phyloP scores from a whole-genome alignment of 306 rosid genomes.

The Mucuna pruriens region DNA sequence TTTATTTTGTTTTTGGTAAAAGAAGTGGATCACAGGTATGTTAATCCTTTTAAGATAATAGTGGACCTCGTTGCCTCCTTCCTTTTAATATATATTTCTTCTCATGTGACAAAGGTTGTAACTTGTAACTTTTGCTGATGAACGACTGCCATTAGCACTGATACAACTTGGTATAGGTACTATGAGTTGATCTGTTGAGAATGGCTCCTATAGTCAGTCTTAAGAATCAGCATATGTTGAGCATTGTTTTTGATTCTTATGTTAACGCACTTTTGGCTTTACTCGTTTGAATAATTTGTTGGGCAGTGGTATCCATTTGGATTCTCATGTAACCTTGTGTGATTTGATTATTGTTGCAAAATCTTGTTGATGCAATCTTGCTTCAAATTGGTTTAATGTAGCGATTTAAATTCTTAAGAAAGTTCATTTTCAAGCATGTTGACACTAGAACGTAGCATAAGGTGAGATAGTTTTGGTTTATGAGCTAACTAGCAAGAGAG shows the following conservation, averaged over 20 bases:
- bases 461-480: not conserved
- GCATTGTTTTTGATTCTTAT: constrained; percentile 9
- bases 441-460: not conserved
- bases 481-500: not conserved
- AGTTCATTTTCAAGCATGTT: not conserved
- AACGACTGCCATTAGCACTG: not conserved
- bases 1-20: not conserved
- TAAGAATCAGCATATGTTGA: not conserved
- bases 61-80: not conserved
- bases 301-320: not conserved
- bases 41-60: not conserved
- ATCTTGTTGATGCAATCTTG: not conserved
- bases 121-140: not conserved
- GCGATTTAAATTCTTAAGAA: not conserved
- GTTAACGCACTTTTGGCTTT: not conserved
- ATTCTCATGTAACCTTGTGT: not conserved
- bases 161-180: not conserved
- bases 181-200: constrained; percentile 16
- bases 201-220: constrained; percentile 3
- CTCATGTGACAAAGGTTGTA: not conserved
- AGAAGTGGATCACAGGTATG: not conserved
- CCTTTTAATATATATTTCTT: not conserved
- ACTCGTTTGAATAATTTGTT: not conserved
- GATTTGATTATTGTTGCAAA: not conserved
- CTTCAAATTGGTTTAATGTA: not conserved